Conservation (phyloP, 2,329 filamentous ascomycete species). For the Blastomyces gilchristii region DNA sequence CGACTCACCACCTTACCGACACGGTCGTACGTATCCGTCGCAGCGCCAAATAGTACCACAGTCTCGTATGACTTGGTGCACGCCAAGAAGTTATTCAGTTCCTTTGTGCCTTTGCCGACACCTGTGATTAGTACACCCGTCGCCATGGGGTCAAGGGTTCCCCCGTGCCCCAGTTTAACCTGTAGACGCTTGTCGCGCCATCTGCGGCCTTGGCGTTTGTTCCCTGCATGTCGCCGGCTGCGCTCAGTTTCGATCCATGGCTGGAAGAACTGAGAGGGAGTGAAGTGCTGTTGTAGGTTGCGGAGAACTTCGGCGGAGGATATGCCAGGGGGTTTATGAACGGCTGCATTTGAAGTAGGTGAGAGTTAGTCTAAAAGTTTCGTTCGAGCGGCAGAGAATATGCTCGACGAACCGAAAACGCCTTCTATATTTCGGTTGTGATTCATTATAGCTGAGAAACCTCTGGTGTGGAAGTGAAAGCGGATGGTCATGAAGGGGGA, state of each 20-base stretch:
- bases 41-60: slow-evolving; percentile 77
- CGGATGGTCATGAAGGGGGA: slow-evolving; percentile 22
- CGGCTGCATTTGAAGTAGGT: slow-evolving; percentile 47
- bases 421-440: slow-evolving; percentile 49
- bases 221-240: slow-evolving; percentile 46
- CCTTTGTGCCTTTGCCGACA: slow-evolving; percentile 78
- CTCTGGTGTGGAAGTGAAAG: slow-evolving; percentile 21
- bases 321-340: slow-evolving; percentile 82
- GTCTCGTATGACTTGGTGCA: slow-evolving; percentile 94
- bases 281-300: slow-evolving; percentile 75
- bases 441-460: slow-evolving; percentile 31
- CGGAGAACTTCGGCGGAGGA: slow-evolving; percentile 87
- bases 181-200: slow-evolving; percentile 53
- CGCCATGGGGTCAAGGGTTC: slow-evolving; percentile 86
- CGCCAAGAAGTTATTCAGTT: slow-evolving; percentile 63
- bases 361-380: background rate
- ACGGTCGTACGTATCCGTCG: slow-evolving; percentile 85
- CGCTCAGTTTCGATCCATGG: slow-evolving; percentile 62
- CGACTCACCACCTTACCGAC: slow-evolving; percentile 72
- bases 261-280: slow-evolving; percentile 66
- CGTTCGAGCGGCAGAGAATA: slow-evolving; percentile 16
- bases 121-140: slow-evolving; percentile 87
- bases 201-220: slow-evolving; percentile 49
- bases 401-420: slow-evolving; percentile 44
- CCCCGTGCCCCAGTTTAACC: slow-evolving; percentile 93